Evolutionary conservation across 2,329 filamentous ascomycete species (phyloP), one percentile per base, ranked within the genome.

Genomic region (Venturia effusa): DNA sequence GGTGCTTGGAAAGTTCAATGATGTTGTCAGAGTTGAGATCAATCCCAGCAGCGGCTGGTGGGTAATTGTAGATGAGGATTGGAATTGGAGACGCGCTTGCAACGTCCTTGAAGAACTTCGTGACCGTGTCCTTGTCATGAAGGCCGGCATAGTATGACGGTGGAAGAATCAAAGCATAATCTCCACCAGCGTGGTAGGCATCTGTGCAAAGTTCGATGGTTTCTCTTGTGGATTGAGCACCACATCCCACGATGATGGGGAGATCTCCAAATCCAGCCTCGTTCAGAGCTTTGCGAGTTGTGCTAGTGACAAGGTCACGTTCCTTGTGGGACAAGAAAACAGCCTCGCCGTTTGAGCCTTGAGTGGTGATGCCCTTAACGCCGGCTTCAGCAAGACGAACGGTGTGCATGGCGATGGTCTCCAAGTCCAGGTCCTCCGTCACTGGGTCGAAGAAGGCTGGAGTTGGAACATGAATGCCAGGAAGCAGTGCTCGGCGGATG

Each of bases 281-380:
- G 71, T 90, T 83, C 55, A 92, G 80, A 17, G 88, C 88, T 66
- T 83, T 80, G 48, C 89, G 85, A 1, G 88, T 92, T 40, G 86
- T 84, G 61, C 78, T 77, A 7, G 88, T 92, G 69, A 93, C 84
- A 61, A 84, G 77, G 59, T 83, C 81, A 65, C 89, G 84, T 76
- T 93, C 89, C 30, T 82, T 78, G 69, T 87, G 86, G 54, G 86
- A 85, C 40, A 93, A 81, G 71, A 92, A 89, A 15, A 92, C 88
- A 8, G 90, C 89, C 78, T 94, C 90, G 69, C 89, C 89, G 71
- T 93, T 93, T 71, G 87, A 90, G 59, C 89, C 89, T 73, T 92
- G 89, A 13, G 87, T 89, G 60, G 88, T 87, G 59, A 93, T 80
- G 24, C 89, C 88, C 19, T 86, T 83, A 51, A 92, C 84, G 67